Conservation (phyloP, 2,329 filamentous ascomycete species). For the Monilinia laxa region DNA sequence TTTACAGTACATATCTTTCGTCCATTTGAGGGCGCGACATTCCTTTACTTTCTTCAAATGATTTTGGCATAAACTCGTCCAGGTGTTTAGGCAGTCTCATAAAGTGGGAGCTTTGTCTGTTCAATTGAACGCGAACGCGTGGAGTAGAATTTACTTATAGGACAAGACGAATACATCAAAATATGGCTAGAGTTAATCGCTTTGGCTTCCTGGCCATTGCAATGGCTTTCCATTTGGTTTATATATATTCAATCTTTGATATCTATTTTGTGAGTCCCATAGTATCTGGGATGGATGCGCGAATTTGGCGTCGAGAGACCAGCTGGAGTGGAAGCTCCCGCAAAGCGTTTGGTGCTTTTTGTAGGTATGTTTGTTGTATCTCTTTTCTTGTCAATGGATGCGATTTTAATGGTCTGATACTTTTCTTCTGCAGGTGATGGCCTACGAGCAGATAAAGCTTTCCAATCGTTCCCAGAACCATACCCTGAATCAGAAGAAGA, state of each 20-base stretch:
- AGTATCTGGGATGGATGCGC: constrained; percentile 94
- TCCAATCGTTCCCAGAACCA: constrained; percentile 88
- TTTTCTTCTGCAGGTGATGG: constrained; percentile 65
- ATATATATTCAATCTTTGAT: constrained; percentile 95
- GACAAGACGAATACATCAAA: constrained; percentile 1
- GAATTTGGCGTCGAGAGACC: constrained; percentile 69
- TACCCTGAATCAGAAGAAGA: constrained; percentile 66
- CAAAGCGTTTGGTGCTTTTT: constrained; percentile 86
- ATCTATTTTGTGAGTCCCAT: constrained; percentile 99
- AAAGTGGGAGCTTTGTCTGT: neutral
- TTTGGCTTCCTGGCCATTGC: constrained; percentile 85
- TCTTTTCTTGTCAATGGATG: neutral
- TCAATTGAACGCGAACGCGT: constrained; percentile 20
- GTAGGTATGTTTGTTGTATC: constrained; percentile 61
- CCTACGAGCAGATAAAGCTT: constrained; percentile 94
- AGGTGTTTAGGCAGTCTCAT: constrained; percentile 17
- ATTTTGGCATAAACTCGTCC: constrained; percentile 16
- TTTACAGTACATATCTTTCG: constrained; percentile 12
- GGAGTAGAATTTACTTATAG: neutral
- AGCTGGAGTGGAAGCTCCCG: constrained; percentile 64
- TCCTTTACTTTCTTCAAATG: constrained; percentile 19
- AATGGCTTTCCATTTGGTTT: constrained; percentile 88
- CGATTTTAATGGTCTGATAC: constrained; percentile 23
- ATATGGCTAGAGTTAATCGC: constrained; percentile 60
- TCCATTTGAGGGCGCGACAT: constrained; percentile 19